phyloP scores from a whole-genome alignment of 768 basidiomycete genomes.

The Leucocoprinus birnbaumii region DNA sequence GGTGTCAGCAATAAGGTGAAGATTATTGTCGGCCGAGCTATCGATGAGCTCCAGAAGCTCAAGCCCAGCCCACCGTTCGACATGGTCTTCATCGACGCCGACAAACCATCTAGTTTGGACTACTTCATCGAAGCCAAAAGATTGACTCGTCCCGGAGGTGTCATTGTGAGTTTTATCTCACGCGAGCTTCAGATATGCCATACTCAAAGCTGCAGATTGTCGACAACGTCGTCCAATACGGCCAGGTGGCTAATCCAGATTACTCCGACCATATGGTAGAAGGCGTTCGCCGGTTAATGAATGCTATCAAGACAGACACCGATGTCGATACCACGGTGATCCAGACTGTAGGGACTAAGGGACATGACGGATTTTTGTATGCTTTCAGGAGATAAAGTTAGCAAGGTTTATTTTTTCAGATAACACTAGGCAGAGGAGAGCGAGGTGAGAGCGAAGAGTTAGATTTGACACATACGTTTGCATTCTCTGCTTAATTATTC shows the following conservation, averaged over 20 bases:
- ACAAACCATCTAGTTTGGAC: constrained; percentile 53
- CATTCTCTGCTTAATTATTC: too few relatives aligned
- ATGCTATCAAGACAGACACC: constrained; percentile 42
- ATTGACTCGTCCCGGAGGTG: constrained; percentile 53
- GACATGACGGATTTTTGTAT: constrained; percentile 53
- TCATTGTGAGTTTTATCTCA: constrained; percentile 63
- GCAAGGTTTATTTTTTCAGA: too few relatives aligned
- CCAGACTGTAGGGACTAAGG: constrained; percentile 47
- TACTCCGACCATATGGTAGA: constrained; percentile 31
- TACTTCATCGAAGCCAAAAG: constrained; percentile 65
- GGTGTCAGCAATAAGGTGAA: constrained; percentile 47
- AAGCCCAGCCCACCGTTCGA: constrained; percentile 53
- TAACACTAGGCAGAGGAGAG: too few relatives aligned
- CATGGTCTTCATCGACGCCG: constrained; percentile 73
- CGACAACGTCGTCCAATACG: constrained; percentile 58
- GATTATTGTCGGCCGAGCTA: constrained; percentile 50
- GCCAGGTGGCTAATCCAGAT: constrained; percentile 39
- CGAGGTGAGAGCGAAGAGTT: too few relatives aligned
- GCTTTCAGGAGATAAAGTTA: constrained; percentile 33
- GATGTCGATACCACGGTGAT: constrained; percentile 52
- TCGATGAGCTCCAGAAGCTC: constrained; percentile 45
- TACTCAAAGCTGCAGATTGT: too few relatives aligned
- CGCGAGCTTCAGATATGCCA: too few relatives aligned
- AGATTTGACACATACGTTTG: too few relatives aligned
- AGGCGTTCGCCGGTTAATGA: constrained; percentile 46